A percentile compares a stretch with the other conserved stretches of the same genome.
These are phyloP conservation scores for Piedraia hortae DNA, from an alignment of 2,329 filamentous ascomycete genomes.

Conservation along the genomic window DNA sequence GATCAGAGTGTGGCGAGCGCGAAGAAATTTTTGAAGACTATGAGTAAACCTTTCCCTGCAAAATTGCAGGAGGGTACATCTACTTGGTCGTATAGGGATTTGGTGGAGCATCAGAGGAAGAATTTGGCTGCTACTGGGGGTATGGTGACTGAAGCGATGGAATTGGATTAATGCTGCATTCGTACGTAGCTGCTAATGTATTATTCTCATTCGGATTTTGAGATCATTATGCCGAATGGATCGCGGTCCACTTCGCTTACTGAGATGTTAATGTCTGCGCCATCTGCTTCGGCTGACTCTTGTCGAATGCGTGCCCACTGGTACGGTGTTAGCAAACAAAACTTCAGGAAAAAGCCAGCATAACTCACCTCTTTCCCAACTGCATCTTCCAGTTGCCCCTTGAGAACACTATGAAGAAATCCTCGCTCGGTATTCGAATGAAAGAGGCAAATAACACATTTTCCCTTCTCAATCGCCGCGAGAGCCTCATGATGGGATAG, in stretches of 20 bases:
- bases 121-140: too few relatives aligned
- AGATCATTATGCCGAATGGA: conserved; percentile 51
- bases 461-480: conserved; percentile 57
- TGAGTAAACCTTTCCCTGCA: conserved; percentile 69
- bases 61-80: conserved; percentile 77
- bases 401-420: conserved; percentile 48
- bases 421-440: conserved; percentile 82
- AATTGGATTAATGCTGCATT: too few relatives aligned
- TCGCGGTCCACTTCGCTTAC: conserved; percentile 63
- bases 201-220: conserved; percentile 13
- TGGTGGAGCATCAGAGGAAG: conserved; percentile 53
- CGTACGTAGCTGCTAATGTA: too few relatives aligned
- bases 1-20: conserved; percentile 83
- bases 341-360: neutral
- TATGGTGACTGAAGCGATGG: too few relatives aligned
- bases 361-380: conserved; percentile 21
- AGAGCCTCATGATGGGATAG: conserved; percentile 82
- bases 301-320: conserved; percentile 2
- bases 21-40: conserved; percentile 65
- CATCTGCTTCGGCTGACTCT: conserved; percentile 14
- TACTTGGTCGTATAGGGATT: conserved; percentile 62
- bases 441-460: conserved; percentile 59
- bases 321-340: neutral
- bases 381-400: conserved; percentile 31
- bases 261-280: conserved; percentile 32